phyloP scores from a whole-genome alignment of 2,329 filamentous ascomycete species.

The Clonostachys sp. region DNA sequence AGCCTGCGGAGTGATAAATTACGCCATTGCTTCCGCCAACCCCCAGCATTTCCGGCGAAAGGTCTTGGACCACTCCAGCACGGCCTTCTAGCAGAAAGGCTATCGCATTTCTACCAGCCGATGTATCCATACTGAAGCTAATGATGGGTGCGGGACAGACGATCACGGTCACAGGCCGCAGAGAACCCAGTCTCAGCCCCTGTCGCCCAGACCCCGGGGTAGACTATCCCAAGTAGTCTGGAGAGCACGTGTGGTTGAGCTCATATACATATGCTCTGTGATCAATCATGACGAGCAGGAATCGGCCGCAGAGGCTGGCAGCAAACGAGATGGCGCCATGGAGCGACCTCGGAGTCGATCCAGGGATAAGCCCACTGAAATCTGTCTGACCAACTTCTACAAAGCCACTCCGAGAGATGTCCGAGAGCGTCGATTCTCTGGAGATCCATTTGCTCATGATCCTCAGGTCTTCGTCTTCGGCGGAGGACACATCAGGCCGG shows the following conservation, averaged over 20 bases:
- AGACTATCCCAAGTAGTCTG: constrained; percentile 12
- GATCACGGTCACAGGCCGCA: constrained; percentile 43
- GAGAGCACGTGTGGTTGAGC: constrained; percentile 26
- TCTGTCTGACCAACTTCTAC: constrained; percentile 23
- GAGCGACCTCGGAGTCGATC: constrained; percentile 12
- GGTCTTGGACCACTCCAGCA: constrained; percentile 44
- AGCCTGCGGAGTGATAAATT: too few species aligned
- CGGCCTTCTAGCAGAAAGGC: constrained; percentile 56
- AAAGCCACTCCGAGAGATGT: constrained; percentile 16
- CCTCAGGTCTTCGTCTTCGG: constrained; percentile 10
- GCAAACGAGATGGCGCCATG: constrained; percentile 32
- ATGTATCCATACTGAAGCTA: constrained; percentile 59
- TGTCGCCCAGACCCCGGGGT: constrained; percentile 11
- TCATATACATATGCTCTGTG: constrained; percentile 53
- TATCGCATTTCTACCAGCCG: constrained; percentile 46
- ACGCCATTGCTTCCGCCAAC: too few species aligned
- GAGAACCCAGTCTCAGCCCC: constrained; percentile 18
- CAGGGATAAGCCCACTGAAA: constrained; percentile 24
- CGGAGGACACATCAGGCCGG: constrained; percentile 8
- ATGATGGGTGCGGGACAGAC: constrained; percentile 52
- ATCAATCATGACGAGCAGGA: constrained; percentile 49
- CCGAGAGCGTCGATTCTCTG: constrained; percentile 26
- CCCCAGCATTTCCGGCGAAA: too few species aligned
- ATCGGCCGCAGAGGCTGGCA: constrained; percentile 53
- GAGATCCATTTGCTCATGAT: constrained; percentile 34